Evolutionary conservation across 768 basidiomycete species (phyloP), one percentile per base, ranked within the genome.

Genomic region (Coprinellus micaceus): DNA sequence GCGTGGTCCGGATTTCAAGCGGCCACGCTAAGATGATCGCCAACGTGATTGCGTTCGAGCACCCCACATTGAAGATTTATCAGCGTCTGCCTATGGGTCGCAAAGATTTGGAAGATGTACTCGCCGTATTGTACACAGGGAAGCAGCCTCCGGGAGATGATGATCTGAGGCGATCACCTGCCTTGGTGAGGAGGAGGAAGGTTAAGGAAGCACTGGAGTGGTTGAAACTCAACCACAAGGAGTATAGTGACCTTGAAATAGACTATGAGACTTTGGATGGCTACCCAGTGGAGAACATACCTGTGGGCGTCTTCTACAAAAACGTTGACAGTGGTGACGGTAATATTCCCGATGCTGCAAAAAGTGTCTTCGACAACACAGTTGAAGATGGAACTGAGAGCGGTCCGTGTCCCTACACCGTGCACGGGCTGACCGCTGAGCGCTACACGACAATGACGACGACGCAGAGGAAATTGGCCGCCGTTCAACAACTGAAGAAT

Each of bases 171-270:
- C 54, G 66, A 2, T 60, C 69, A 15, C 61, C 70, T 2, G 59
- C 69, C 13, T 57, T 71, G 6, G 71, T 74, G 2, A 52, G 71
- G 6, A 41, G 62, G 4, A 63, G 63, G 2, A 55, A 54, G 2
- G 71, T 73, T 0, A 26, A 28, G 1, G 17, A 46, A 0, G 74
- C 74, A 0, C 44, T 77, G 3, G 61, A 72, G 40, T 75, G 73
- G 73, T 51, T 75, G 15, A 70, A 65, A 33, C 28, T 71, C 0
- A 76, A 76, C 55, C n/a, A n/a, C n/a, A n/a, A n/a, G n/a, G n/a
- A n/a, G n/a, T 77, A 75, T 56, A 24, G 6, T 17, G 71, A 74
- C 48, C 37, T 75, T 1, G 46, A 59, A 1, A 71, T 75, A 21
- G 69, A 69, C 1, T 28, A 61, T 2, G 56, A 67, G 3, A 71